phyloP scores from a whole-genome alignment of 2,329 filamentous ascomycete genomes.

The Parastagonospora nodorum region DNA sequence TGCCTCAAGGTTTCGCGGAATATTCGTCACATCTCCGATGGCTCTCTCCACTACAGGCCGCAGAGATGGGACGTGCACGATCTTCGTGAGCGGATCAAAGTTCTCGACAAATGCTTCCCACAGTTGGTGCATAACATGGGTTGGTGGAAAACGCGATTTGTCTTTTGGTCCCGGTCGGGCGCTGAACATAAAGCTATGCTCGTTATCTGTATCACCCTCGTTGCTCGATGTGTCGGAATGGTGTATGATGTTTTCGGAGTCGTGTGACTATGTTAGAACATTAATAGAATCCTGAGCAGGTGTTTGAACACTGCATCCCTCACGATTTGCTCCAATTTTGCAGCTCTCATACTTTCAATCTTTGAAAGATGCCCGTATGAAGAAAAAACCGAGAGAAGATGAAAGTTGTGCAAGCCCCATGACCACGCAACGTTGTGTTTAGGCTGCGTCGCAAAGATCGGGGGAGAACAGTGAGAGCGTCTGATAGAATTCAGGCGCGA shows the following conservation, averaged over 20 bases:
- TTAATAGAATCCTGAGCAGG: neutral
- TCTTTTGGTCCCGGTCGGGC: conserved; percentile 52
- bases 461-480: no score
- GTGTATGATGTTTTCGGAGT: conserved; percentile 52
- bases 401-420: no score
- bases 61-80: conserved; percentile 15
- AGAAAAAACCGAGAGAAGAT: no score
- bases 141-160: conserved; percentile 63
- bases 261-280: neutral
- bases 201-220: conserved; percentile 62
- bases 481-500: no score
- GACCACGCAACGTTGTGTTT: no score
- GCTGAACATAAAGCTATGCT: conserved; percentile 49
- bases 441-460: no score
- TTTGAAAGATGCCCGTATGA: no score
- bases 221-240: conserved; percentile 64
- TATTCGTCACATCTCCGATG: conserved; percentile 56
- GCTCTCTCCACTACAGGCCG: conserved; percentile 68
- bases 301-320: neutral
- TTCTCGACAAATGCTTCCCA: conserved; percentile 70
- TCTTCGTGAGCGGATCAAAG: conserved; percentile 17
- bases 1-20: conserved; percentile 63
- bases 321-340: no score
- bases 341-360: neutral
- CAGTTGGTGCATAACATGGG: conserved; percentile 67